phyloP scores from a whole-genome alignment of 139 green algal genomes.

The Pseudopediastrum boryanum region DNA sequence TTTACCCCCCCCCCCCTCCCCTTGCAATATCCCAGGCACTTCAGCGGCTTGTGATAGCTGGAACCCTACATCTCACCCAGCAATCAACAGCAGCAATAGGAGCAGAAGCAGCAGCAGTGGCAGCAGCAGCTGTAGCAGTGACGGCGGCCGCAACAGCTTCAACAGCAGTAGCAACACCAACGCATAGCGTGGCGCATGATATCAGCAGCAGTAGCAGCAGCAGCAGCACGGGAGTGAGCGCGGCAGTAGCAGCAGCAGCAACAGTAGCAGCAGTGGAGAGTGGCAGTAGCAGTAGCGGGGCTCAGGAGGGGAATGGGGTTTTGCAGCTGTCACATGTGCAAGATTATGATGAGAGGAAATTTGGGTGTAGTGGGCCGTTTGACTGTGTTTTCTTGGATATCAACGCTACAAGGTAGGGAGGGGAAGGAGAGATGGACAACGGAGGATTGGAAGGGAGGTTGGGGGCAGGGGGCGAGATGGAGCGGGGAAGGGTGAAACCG shows the following conservation, averaged over 20 bases:
- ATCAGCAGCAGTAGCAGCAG: conserved; percentile 1
- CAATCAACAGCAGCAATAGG: conserved; percentile 1
- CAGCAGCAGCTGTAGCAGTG: background rate
- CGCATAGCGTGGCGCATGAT: too few relatives aligned
- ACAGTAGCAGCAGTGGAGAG: background rate
- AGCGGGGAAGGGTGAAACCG: too few relatives aligned
- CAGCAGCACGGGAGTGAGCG: conserved; percentile 3
- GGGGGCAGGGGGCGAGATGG: too few relatives aligned
- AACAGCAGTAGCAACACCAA: background rate
- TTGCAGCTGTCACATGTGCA: conserved; percentile 38
- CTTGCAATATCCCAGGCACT: too few relatives aligned
- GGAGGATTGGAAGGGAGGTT: too few relatives aligned
- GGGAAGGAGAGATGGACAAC: background rate
- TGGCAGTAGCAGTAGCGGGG: too few relatives aligned
- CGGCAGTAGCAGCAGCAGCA: background rate
- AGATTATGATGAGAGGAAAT: conserved; percentile 14
- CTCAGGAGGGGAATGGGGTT: too few relatives aligned
- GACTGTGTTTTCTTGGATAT: conserved; percentile 66
- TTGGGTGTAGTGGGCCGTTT: conserved; percentile 46
- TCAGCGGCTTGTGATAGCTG: conserved; percentile 42
- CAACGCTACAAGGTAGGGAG: conserved; percentile 16
- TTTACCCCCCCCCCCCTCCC: too few relatives aligned
- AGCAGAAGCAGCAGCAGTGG: conserved; percentile 1
- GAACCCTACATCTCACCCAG: conserved; percentile 25
- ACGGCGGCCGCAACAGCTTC: background rate